Evolutionary conservation across 306 rosid species (phyloP).

Genomic region (Lathyrus oleraceus): DNA sequence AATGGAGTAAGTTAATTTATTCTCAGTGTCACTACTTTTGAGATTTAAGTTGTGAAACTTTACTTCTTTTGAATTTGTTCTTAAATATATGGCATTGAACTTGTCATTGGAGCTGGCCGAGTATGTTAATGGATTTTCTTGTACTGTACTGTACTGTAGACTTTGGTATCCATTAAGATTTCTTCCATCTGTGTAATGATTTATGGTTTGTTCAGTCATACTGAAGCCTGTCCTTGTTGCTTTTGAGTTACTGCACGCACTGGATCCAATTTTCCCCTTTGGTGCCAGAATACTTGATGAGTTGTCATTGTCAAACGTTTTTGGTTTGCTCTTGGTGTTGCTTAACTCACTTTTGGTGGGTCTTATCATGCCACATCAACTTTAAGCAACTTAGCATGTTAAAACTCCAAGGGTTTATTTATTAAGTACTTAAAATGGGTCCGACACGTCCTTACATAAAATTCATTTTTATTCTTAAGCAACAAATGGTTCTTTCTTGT

Average conservation of each 20-base stretch:
- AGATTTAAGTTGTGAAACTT: conserved; percentile 18
- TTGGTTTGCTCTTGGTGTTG: not conserved
- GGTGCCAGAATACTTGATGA: not conserved
- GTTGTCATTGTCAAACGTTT: conserved; percentile 21
- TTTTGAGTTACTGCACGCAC: conserved; percentile 12
- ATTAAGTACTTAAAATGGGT: not conserved
- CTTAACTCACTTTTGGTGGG: conserved; percentile 1
- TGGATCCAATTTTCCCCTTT: not conserved
- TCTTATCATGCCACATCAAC: not conserved
- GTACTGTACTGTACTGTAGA: conserved; percentile 1
- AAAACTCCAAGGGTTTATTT: not conserved
- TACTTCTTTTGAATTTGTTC: conserved; percentile 24
- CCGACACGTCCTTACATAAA: not conserved
- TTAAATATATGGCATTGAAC: conserved; percentile 16
- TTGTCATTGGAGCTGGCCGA: conserved; percentile 21
- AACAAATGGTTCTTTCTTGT: not conserved
- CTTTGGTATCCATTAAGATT: conserved; percentile 1
- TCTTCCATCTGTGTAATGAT: conserved; percentile 10
- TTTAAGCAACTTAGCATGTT: conserved; percentile 14
- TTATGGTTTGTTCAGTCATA: conserved; percentile 21
- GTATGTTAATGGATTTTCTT: conserved; percentile 25
- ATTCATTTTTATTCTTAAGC: not conserved
- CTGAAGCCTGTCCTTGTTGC: conserved; percentile 22
- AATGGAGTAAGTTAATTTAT: not conserved
- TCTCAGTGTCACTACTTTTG: conserved; percentile 20